Evolutionary conservation across 2,329 filamentous ascomycete species (phyloP), one percentile per base, ranked within the genome.

Genomic region (Madurella mycetomatis): DNA sequence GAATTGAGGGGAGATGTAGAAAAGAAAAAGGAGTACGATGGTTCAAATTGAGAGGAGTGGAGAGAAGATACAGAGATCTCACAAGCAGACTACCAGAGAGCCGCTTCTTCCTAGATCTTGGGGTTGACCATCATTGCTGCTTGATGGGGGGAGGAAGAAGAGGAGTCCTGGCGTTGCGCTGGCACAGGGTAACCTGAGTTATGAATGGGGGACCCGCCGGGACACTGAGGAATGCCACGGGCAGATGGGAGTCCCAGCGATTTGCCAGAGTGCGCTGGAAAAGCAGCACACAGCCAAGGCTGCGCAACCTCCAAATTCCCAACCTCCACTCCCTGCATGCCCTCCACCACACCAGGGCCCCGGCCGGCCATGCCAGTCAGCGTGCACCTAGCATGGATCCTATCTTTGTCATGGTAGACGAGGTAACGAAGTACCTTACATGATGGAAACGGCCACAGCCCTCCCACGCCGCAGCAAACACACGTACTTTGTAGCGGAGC

Each of bases 41-140:
- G 53, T 43, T 52, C 41, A 55, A 56, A 54, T 50, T 45, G 47
- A 49, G 55, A 61, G 3, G 57, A 59, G 49, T 57, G 54, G 52
- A 65, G 46, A 60, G 54, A 59, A 42, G 64, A 66, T 63, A 73
- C 60, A 60, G 51, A 61, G 60, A 64, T 66, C 62, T 66, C 63
- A 66, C 67, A 72, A 79, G 78, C 78, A 78, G 77, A 81, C 78
- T 79, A 74, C 74, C 32, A 64, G 68, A 70, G 71, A 79, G 77
- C 77, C 76, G 78, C 74, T 75, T 73, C 69, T 68, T 75, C 74
- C 75, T 64, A 81, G 69, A 80, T 72, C 72, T 70, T 71, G 67
- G 65, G 75, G 69, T 74, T 75, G 75, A 79, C 78, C 77, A 82
- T 81, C 69, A 73, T 74, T 73, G 69, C 72, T 70, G 71, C 76